These are phyloP conservation scores for Xylariaceae sp. DNA, from an alignment of 2,329 filamentous ascomycete genomes.

Conservation along the genomic window DNA sequence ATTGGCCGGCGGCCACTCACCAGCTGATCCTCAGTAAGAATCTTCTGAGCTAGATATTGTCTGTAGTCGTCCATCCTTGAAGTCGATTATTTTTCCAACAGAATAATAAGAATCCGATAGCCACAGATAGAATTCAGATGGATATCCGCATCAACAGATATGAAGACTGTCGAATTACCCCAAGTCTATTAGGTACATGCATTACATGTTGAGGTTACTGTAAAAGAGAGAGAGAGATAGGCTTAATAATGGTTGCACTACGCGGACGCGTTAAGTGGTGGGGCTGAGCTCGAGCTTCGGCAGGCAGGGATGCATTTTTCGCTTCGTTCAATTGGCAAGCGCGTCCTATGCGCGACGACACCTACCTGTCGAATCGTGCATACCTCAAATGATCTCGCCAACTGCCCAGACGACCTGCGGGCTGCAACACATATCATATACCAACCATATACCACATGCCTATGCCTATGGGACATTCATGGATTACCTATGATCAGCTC, in stretches of 20 bases:
- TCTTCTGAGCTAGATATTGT: conserved; percentile 72
- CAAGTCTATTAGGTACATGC: no score
- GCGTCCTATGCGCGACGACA: conserved; percentile 3
- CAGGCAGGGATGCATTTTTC: neutral
- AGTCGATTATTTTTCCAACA: neutral
- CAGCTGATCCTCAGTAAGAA: conserved; percentile 74
- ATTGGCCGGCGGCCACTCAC: no score
- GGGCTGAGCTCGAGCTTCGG: conserved; percentile 10
- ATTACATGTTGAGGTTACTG: neutral
- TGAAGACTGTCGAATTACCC: conserved; percentile 11
- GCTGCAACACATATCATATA: no score
- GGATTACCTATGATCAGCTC: neutral
- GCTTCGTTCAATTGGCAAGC: conserved; percentile 13
- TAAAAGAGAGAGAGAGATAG: neutral
- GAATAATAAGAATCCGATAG: conserved; percentile 4
- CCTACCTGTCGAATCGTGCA: no score
- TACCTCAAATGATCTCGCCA: conserved; percentile 1
- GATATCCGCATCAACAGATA: neutral
- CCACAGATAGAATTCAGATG: neutral
- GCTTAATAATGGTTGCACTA: neutral
- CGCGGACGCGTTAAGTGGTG: conserved; percentile 36
- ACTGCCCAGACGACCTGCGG: no score
- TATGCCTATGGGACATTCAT: no score
- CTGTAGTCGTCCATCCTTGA: conserved; percentile 62
- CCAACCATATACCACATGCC: no score